Evolutionary conservation across 345 rosid genomes (phyloP).

Genomic region (Kernera saxatilis): DNA sequence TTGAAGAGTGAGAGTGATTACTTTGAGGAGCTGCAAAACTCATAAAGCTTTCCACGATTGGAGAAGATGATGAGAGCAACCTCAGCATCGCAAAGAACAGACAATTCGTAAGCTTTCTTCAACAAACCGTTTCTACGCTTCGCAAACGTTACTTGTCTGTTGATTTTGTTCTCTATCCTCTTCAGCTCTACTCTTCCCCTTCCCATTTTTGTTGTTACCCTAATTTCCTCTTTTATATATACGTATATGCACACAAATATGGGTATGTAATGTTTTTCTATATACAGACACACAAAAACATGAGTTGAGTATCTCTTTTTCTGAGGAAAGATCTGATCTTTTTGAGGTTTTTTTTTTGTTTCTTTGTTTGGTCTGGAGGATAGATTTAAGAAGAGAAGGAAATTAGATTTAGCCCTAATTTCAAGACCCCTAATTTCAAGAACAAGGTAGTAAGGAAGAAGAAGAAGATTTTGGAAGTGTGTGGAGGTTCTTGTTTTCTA

Average conservation of each 20-base stretch:
- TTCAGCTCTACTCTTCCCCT: constrained; percentile 98
- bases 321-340: constrained; percentile 26
- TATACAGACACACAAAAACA: constrained; percentile 29
- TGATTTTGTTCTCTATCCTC: constrained; percentile 99
- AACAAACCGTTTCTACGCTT: constrained; percentile 92
- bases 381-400: not conserved
- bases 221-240: constrained; percentile 9
- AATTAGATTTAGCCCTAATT: constrained; percentile 11
- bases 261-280: constrained; percentile 18
- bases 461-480: constrained; percentile 1
- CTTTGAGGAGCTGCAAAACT: constrained; percentile 84
- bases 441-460: constrained; percentile 12
- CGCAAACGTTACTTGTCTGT: constrained; percentile 98
- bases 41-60: constrained; percentile 93
- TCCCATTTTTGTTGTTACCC: constrained; percentile 47
- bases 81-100: constrained; percentile 95
- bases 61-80: constrained; percentile 98
- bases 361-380: not conserved
- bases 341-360: not conserved
- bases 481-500: constrained; percentile 23
- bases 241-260: constrained; percentile 8
- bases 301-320: constrained; percentile 18
- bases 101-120: constrained; percentile 96
- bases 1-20: constrained; percentile 23
- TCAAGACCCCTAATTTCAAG: constrained; percentile 25